Evolutionary conservation across 805 yeast species (phyloP).

Genomic region (Middelhovenomyces tepae): DNA sequence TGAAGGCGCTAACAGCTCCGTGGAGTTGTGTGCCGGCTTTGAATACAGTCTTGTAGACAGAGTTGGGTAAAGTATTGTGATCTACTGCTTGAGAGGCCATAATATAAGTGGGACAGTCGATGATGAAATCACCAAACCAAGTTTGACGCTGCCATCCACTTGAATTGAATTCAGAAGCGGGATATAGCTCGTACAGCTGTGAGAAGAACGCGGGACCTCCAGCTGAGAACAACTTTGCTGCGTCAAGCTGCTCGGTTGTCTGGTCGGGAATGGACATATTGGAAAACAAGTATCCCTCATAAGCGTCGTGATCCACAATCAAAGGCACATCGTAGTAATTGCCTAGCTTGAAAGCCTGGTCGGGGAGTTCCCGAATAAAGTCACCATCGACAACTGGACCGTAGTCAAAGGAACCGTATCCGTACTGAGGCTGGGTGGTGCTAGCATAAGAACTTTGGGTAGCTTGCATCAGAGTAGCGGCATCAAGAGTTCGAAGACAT

Average conservation of each 20-base stretch:
- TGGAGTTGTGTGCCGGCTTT: too few relatives aligned
- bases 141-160: conserved; percentile 7
- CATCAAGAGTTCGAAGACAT: conserved; percentile 10
- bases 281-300: conserved; percentile 12
- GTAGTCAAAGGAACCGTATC: conserved; percentile 10
- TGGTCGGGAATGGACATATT: background rate
- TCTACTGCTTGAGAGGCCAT: too few relatives aligned
- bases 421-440: too few relatives aligned
- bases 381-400: conserved; percentile 13
- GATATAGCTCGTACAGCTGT: conserved; percentile 3
- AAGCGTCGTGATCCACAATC: conserved; percentile 4
- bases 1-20: too few relatives aligned
- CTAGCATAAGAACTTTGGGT: conserved; percentile 12
- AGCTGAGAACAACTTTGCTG: conserved; percentile 5
- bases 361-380: conserved; percentile 6
- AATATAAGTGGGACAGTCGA: conserved; percentile 15
- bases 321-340: conserved; percentile 10
- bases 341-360: conserved; percentile 9
- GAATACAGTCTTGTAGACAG: too few relatives aligned
- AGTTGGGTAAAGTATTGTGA: too few relatives aligned
- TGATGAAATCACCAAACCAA: conserved; percentile 11
- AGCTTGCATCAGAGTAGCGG: conserved; percentile 3
- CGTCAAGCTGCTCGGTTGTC: conserved; percentile 2
- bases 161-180: conserved; percentile 4
- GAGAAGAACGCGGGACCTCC: background rate